These are phyloP conservation scores for Neonectria magnoliae DNA, from an alignment of 2,329 filamentous ascomycete genomes.

Conservation along the genomic window DNA sequence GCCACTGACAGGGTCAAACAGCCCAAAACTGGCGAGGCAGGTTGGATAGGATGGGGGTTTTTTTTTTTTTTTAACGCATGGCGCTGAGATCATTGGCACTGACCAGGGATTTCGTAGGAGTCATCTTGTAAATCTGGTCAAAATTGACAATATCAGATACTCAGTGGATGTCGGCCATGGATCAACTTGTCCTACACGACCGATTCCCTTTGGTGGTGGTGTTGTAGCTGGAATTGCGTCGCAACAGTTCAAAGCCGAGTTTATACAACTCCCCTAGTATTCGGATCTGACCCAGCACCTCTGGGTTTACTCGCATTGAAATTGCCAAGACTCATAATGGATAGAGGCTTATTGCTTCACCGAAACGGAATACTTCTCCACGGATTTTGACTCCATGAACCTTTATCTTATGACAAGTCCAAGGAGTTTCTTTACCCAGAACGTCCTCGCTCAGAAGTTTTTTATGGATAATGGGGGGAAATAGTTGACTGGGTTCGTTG, in stretches of 20 bases:
- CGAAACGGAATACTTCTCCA: constrained; percentile 14
- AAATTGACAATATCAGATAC: constrained; percentile 10
- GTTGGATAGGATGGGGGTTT: constrained; percentile 21
- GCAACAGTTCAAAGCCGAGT: constrained; percentile 18
- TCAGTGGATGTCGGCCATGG: constrained; percentile 22
- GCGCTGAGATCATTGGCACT: neutral
- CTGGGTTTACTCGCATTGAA: constrained; percentile 24
- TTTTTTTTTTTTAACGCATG: neutral
- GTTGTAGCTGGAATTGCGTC: constrained; percentile 4
- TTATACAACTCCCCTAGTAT: constrained; percentile 9
- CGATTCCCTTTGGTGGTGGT: constrained; percentile 1
- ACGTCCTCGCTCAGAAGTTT: constrained; percentile 17
- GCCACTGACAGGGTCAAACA: constrained; percentile 12
- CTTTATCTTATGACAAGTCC: constrained; percentile 17
- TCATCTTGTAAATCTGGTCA: constrained; percentile 12
- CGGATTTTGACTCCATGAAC: constrained; percentile 24
- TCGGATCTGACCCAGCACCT: constrained; percentile 4
- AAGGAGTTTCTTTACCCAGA: constrained; percentile 21
- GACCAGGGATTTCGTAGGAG: neutral
- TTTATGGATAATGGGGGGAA: neutral
- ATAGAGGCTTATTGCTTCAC: constrained; percentile 19
- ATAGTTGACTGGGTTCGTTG: constrained; percentile 10
- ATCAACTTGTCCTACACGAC: constrained; percentile 10
- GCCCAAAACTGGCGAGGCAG: neutral
- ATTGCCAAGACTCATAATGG: neutral